Conservation (phyloP, 2,329 filamentous ascomycete genomes). For the Madurella mycetomatis region DNA sequence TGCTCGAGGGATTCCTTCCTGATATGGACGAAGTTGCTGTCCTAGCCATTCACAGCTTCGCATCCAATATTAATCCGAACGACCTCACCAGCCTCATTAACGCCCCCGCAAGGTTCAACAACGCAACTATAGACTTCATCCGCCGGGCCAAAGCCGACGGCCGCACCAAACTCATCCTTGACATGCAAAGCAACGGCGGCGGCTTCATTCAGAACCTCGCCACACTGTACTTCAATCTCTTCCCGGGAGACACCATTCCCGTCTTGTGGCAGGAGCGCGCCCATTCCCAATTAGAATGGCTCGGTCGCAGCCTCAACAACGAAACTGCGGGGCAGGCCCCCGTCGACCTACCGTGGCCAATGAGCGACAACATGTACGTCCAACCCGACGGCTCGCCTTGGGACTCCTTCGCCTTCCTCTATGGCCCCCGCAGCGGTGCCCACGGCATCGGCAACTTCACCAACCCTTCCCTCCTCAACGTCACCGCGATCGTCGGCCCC, state of each 20-base stretch:
- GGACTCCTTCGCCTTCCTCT: conserved; percentile 3
- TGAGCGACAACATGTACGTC: background rate
- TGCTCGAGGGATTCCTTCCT: too few species aligned
- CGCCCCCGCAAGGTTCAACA: background rate
- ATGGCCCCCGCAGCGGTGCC: background rate
- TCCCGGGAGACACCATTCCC: conserved; percentile 26
- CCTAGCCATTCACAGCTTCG: background rate
- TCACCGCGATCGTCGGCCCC: too few species aligned
- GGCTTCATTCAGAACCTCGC: conserved; percentile 4
- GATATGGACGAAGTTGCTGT: too few species aligned
- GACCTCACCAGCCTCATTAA: background rate
- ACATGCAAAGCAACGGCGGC: conserved; percentile 19
- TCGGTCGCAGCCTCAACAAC: conserved; percentile 8
- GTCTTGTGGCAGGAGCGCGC: conserved; percentile 20
- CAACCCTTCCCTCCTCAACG: background rate
- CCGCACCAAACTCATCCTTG: conserved; percentile 20
- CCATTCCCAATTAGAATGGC: conserved; percentile 14
- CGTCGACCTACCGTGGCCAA: conserved; percentile 30
- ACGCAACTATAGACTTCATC: conserved; percentile 1
- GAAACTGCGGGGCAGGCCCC: background rate
- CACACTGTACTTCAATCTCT: conserved; percentile 24
- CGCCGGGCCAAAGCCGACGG: conserved; percentile 2
- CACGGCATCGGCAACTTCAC: background rate
- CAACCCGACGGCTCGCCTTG: background rate
- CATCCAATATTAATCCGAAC: background rate